phyloP scores from a whole-genome alignment of 768 basidiomycete species.

The Russula compacta region DNA sequence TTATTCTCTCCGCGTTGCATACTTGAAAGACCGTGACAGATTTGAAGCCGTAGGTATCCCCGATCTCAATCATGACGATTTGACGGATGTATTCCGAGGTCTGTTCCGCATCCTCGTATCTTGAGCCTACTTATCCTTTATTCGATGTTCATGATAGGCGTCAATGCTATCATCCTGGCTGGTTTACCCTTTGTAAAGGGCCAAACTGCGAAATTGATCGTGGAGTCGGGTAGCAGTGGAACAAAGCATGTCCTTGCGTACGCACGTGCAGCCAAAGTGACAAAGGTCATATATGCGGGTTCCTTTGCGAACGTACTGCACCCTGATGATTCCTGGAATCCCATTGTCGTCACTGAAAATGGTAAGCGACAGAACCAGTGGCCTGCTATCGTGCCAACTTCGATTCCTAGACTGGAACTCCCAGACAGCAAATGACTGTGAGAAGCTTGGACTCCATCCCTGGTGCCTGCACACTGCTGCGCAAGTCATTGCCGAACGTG shows the following conservation, averaged over 20 bases:
- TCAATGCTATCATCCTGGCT: neutral
- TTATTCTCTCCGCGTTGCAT: neutral
- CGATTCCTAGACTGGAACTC: constrained; percentile 10
- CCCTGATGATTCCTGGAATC: constrained; percentile 11
- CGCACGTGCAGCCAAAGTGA: constrained; percentile 3
- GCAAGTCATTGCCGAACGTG: constrained; percentile 14
- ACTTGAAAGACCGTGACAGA: constrained; percentile 12
- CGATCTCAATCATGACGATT: constrained; percentile 21
- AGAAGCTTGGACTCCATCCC: constrained; percentile 13
- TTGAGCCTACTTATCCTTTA: neutral
- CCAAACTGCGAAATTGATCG: neutral
- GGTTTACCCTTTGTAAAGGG: neutral
- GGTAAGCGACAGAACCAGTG: neutral
- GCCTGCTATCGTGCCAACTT: neutral
- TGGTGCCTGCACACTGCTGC: constrained; percentile 10
- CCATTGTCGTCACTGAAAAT: constrained; percentile 7
- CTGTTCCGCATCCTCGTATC: neutral
- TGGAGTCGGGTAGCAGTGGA: constrained; percentile 3
- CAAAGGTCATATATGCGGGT: constrained; percentile 6
- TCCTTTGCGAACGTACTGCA: constrained; percentile 5
- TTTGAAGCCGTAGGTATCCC: constrained; percentile 22
- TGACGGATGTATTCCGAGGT: constrained; percentile 25
- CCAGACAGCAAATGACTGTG: constrained; percentile 1
- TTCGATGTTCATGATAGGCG: neutral
- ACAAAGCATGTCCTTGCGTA: constrained; percentile 3